These are phyloP conservation scores for Exsudoporus frostii DNA, from an alignment of 768 basidiomycete genomes.

Conservation along the genomic window DNA sequence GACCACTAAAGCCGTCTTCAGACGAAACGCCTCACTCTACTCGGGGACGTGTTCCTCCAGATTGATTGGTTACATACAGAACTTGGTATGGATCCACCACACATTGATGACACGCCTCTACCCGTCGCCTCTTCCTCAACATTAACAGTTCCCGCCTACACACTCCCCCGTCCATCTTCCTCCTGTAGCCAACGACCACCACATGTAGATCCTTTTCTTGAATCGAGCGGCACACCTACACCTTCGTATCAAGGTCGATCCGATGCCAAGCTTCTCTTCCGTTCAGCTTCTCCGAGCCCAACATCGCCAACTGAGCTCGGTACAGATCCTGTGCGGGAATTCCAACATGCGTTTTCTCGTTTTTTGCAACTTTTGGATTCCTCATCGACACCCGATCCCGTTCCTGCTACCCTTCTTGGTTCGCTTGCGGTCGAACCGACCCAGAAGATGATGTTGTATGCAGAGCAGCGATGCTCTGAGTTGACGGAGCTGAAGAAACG, in stretches of 20 bases:
- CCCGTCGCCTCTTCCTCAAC: slow-evolving; percentile 37
- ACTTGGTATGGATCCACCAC: slow-evolving; percentile 68
- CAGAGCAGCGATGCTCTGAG: slow-evolving; percentile 49
- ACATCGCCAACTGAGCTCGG: slow-evolving; percentile 8
- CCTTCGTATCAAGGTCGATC: slow-evolving; percentile 41
- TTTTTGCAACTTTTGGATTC: slow-evolving; percentile 61
- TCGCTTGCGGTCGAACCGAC: slow-evolving; percentile 69
- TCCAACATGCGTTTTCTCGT: slow-evolving; percentile 56
- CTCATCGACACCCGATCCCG: slow-evolving; percentile 22
- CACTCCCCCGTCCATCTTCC: slow-evolving; percentile 45
- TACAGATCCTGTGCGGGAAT: slow-evolving; percentile 33
- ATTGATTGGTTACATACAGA: slow-evolving; percentile 83
- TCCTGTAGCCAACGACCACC: slow-evolving; percentile 24
- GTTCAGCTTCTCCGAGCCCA: slow-evolving; percentile 22
- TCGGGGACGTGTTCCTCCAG: slow-evolving; percentile 64
- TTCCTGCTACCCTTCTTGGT: slow-evolving; percentile 22
- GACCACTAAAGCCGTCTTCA: slow-evolving; percentile 26
- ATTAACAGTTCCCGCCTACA: slow-evolving; percentile 36
- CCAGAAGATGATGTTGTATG: slow-evolving; percentile 70
- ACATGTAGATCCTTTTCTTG: slow-evolving; percentile 26
- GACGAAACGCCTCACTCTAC: slow-evolving; percentile 64
- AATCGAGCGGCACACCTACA: slow-evolving; percentile 42
- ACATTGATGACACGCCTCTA: slow-evolving; percentile 41
- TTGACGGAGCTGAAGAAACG: slow-evolving; percentile 71
- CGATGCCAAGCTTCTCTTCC: slow-evolving; percentile 34